Base-by-base conservation (phyloP, 108 stramenopile genomes). In the Aurantiochytrium sp. region DNA sequence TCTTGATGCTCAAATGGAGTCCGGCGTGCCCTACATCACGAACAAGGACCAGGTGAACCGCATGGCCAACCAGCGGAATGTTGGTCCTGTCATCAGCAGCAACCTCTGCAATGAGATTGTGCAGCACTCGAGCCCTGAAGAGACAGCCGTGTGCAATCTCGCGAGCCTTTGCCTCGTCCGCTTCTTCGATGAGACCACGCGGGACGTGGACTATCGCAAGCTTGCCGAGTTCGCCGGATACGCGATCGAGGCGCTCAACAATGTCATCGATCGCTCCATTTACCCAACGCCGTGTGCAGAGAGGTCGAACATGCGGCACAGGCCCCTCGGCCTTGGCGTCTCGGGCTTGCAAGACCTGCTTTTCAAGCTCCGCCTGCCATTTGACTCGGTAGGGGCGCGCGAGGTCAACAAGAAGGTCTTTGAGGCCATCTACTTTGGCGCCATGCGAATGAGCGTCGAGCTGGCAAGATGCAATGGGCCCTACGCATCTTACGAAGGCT, bases 41-140 rank as follows among this genome's bases (percentile, higher is more conserved):
- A 98, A 96, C 94, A 99, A 99, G 92, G 98, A 99, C 91, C 95
- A 97, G 47, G 96, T 96, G 73, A 99, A 99, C 90, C 43, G 72
- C 88, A 99, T 98, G 90, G 96, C 96, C 90, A 99, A 99, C 93
- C 98, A 99, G 91, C 89, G 97, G 92, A 98, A 99, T 91, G 90
- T 99, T 45, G 98, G 98, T 47, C 97, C 98, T 5, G 98, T 99
- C 92, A 96, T 97, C 90, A 95, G 96, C 87, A 96, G 96, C 90
- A 99, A 99, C 91, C 94, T 99, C 49, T 99, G 98, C 92, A 97
- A 97, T 12, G 98, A 98, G 93, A 98, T 99, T 87, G 94, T 98
- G 72, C 97, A 98, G 92, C 97, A 96, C 91, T 97, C 98, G n/a
- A 91, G 94, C 87, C 91, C 95, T 47, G 97, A 99, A 59, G 97